Evolutionary conservation across 352 stramenopile genomes (phyloP).

Genomic region (Halophytophthora batemanensis): DNA sequence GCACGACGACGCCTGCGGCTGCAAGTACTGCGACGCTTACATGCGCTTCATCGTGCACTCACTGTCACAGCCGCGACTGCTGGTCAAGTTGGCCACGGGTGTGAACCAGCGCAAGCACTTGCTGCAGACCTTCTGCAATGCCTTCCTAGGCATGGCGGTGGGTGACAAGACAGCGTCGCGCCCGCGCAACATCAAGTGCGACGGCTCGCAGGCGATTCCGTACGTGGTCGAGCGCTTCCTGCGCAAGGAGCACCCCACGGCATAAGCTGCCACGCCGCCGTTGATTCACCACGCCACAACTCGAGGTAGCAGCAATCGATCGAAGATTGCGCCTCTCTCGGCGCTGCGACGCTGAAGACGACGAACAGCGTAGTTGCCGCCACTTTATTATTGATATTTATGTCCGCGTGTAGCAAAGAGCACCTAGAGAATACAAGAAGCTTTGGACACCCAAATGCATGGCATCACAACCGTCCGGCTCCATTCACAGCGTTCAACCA

Average conservation of each 20-base stretch:
- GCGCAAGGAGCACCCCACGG: constrained; percentile 18
- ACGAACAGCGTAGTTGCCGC: no score
- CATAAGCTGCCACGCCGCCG: background rate
- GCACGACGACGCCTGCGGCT: constrained; percentile 23
- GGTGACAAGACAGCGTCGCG: constrained; percentile 27
- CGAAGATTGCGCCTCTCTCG: constrained; percentile 23
- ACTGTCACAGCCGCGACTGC: constrained; percentile 45
- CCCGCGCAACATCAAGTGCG: constrained; percentile 27
- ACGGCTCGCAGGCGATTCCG: constrained; percentile 38
- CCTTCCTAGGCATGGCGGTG: constrained; percentile 42
- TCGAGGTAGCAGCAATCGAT: constrained; percentile 33
- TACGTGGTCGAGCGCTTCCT: constrained; percentile 47
- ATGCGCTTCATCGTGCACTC: constrained; percentile 55
- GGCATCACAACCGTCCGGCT: no score
- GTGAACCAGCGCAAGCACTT: constrained; percentile 39
- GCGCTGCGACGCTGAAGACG: no score
- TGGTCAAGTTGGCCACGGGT: constrained; percentile 38
- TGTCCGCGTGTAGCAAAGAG: constrained; percentile 6
- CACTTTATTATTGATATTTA: constrained; percentile 28
- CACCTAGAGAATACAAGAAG: no score
- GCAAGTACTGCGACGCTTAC: constrained; percentile 47
- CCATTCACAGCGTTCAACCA: no score
- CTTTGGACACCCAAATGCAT: no score
- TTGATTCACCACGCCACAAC: no score
- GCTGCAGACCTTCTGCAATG: constrained; percentile 44